Evolutionary conservation across 805 yeast genomes (phyloP), one percentile per base, ranked within the genome.

Genomic region (Nakazawaea holstii): DNA sequence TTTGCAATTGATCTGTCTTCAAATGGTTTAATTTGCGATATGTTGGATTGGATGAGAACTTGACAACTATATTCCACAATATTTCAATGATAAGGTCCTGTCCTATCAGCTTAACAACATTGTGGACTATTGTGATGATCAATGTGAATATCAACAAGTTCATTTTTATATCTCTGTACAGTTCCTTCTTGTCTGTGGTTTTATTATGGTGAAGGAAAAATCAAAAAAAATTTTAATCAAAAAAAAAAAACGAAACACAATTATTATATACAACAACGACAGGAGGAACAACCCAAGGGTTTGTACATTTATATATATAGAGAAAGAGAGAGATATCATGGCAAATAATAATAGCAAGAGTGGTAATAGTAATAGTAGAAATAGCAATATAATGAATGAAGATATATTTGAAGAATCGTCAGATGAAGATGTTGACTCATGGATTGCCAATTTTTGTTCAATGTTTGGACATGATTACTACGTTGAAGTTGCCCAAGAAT

Each of bases 401-500:
- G 35, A 43, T 10, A 26, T 36, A 48, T 53, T 50, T 38, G 54
- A 56, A 9, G 55, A 45, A 8, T 45, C 57, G 27, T 45, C 43
- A 75, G 49, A 47, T 46, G 83, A 74, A 49, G 84, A 77, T 50
- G 72, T 74, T 59, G 85, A 82, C 49, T 81, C 89, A 39, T 90
- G 96, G 96, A 84, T 89, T 55, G 79, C 84, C 51, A 82, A 82
- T 55, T 88, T 83, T 64, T 86, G 95, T 60, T 76, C 84, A 41
- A 70, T 80, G 56, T 84, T 83, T 58, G 92, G 92, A 24, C 92
- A 87, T 62, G 95, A 94, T 60, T 92, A 83, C 63, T 90, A 90
- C 64, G 95, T 91, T 39, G 95, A 91, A 56, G 96, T 94, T 6
- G 76, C 90, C 1, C 89, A 87, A 41, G 97, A 89, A 43, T 94